A percentile compares a stretch with the other conserved stretches of the same genome.
These are phyloP conservation scores for Cercospora beticola DNA, from an alignment of 2,329 filamentous ascomycete species.

Conservation along the genomic window DNA sequence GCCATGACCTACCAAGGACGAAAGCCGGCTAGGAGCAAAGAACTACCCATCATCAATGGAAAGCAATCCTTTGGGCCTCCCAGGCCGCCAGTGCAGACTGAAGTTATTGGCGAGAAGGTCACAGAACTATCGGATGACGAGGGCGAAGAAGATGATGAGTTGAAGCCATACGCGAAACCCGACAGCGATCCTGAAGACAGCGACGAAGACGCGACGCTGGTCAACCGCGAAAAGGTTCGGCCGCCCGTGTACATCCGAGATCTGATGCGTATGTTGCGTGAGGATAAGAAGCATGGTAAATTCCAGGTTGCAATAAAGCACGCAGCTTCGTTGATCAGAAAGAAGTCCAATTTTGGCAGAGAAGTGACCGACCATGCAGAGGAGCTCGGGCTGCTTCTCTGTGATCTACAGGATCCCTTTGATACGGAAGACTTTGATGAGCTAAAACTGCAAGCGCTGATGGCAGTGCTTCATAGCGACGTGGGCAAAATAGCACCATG, in stretches of 20 bases:
- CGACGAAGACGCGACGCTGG: constrained; percentile 85
- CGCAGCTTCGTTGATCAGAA: constrained; percentile 76
- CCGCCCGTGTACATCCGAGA: constrained; percentile 90
- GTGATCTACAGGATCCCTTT: constrained; percentile 81
- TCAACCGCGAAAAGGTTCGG: constrained; percentile 77
- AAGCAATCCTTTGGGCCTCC: constrained; percentile 36
- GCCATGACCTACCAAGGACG: neutral
- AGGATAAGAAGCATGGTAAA: constrained; percentile 79
- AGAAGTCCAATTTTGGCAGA: constrained; percentile 83
- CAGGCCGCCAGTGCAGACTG: constrained; percentile 32
- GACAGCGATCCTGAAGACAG: constrained; percentile 88
- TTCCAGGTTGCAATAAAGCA: constrained; percentile 77
- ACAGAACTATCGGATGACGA: constrained; percentile 35
- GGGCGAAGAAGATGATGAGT: constrained; percentile 60
- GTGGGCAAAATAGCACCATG: constrained; percentile 77
- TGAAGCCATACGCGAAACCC: constrained; percentile 78
- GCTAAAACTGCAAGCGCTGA: constrained; percentile 73
- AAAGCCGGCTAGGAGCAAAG: neutral
- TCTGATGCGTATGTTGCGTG: constrained; percentile 73
- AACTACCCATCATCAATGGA: constrained; percentile 30
- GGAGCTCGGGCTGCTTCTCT: constrained; percentile 73
- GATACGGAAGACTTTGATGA: constrained; percentile 77
- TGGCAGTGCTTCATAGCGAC: constrained; percentile 74
- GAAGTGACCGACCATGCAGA: constrained; percentile 83
- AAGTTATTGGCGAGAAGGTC: constrained; percentile 37